Conservation (phyloP, 208 protist genomes). For the Trypanosoma caninum region DNA sequence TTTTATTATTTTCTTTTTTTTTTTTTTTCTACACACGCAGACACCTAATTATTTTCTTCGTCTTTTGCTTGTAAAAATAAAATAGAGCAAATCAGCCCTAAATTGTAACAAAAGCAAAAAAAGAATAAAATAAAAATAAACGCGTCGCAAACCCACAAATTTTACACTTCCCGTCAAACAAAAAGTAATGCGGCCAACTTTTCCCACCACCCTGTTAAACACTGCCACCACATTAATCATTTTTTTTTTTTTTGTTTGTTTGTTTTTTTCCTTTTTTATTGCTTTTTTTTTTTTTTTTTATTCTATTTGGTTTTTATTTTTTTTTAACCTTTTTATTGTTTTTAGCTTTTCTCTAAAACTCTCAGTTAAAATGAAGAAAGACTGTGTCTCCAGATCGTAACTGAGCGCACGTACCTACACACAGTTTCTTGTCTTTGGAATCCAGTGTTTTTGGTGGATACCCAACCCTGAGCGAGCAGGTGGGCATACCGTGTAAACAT, state of each 20-base stretch:
- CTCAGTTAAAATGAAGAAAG: constrained; percentile 46
- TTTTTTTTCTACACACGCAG: too few relatives aligned
- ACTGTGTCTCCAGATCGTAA: constrained; percentile 63
- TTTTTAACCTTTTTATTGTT: background rate
- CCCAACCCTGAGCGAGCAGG: constrained; percentile 35
- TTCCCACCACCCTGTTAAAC: background rate
- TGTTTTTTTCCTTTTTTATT: background rate
- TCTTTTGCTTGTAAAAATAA: too few relatives aligned
- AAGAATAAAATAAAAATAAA: too few relatives aligned
- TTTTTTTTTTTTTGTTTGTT: background rate
- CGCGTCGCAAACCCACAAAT: too few relatives aligned
- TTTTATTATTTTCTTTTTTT: too few relatives aligned
- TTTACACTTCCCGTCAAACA: too few relatives aligned
- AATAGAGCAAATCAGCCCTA: too few relatives aligned
- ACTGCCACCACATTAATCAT: background rate
- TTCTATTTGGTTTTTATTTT: background rate
- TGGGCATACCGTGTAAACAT: constrained; percentile 29
- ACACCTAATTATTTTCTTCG: too few relatives aligned
- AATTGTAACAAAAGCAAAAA: too few relatives aligned
- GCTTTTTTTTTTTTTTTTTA: background rate
- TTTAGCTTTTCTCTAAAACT: background rate
- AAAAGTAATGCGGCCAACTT: too few relatives aligned
- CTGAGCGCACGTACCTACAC: constrained; percentile 33
- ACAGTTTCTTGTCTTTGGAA: constrained; percentile 16
- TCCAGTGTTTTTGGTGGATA: constrained; percentile 55